phyloP scores from a whole-genome alignment of 2,329 filamentous ascomycete species.

The Fusarium subglutinans region DNA sequence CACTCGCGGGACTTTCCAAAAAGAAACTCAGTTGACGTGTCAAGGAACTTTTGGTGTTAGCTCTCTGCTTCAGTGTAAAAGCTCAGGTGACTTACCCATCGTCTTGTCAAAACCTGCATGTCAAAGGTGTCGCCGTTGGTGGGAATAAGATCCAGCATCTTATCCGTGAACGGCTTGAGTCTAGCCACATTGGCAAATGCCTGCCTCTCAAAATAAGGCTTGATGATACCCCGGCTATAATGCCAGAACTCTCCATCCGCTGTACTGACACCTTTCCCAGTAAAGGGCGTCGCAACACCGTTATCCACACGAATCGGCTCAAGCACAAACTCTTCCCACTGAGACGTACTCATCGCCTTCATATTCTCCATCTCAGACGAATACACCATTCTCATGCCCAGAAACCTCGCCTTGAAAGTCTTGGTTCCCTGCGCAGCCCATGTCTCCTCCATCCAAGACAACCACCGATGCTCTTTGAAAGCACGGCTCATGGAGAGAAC shows the following conservation, averaged over 20 bases:
- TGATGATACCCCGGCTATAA: conserved; percentile 31
- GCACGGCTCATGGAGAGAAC: conserved; percentile 27
- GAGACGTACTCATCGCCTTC: conserved; percentile 35
- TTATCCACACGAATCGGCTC: conserved; percentile 33
- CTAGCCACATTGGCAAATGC: conserved; percentile 32
- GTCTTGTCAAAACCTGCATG: not conserved
- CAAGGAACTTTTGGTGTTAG: not conserved
- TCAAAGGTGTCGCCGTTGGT: not conserved
- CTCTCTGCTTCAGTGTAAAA: accelerated
- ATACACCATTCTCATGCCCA: conserved; percentile 31
- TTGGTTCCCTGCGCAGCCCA: conserved; percentile 10
- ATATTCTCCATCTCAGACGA: conserved; percentile 35
- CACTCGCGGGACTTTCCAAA: not conserved
- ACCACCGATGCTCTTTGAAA: conserved; percentile 25
- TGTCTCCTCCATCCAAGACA: conserved; percentile 31
- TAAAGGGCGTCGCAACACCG: conserved; percentile 25
- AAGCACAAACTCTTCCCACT: conserved; percentile 34
- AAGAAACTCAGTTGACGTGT: not conserved
- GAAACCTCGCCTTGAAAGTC: conserved; percentile 35
- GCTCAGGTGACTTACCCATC: not conserved
- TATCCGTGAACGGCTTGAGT: conserved; percentile 27
- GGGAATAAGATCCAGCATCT: not conserved
- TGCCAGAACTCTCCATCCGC: conserved; percentile 34
- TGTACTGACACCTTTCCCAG: conserved; percentile 29
- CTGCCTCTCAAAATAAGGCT: conserved; percentile 34